phyloP scores from a whole-genome alignment of 2,329 filamentous ascomycete species.

The Clathrospora elynae region DNA sequence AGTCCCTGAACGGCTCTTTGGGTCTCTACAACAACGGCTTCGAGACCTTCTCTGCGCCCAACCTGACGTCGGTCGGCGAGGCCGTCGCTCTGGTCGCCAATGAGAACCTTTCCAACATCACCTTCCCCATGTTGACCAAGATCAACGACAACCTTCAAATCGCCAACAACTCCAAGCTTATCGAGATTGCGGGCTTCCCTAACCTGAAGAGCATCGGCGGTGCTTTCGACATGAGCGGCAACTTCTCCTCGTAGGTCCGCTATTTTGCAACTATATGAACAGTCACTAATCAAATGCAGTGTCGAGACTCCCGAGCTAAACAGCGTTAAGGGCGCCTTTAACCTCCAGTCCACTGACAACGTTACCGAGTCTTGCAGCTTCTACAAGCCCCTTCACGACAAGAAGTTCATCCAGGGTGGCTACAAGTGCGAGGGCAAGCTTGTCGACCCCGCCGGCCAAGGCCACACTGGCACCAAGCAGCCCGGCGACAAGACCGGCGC shows the following conservation, averaged over 20 bases:
- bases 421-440: conserved; percentile 50
- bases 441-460: conserved; percentile 44
- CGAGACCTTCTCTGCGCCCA: conserved; percentile 64
- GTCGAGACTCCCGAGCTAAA: conserved; percentile 66
- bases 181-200: conserved; percentile 69
- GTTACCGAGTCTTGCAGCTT: conserved; percentile 48
- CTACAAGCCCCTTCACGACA: conserved; percentile 50
- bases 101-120: conserved; percentile 70
- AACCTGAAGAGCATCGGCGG: conserved; percentile 71
- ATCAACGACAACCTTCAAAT: conserved; percentile 82
- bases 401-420: conserved; percentile 52
- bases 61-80: conserved; percentile 69
- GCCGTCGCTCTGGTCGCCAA: conserved; percentile 64
- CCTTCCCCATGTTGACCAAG: conserved; percentile 68
- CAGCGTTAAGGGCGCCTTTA: conserved; percentile 57
- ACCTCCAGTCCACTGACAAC: conserved; percentile 54
- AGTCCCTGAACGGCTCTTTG: conserved; percentile 75
- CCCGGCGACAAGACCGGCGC: conserved; percentile 38
- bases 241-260: conserved; percentile 75
- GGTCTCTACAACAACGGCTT: conserved; percentile 84
- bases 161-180: conserved; percentile 84
- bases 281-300: conserved; percentile 56
- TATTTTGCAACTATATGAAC: background rate
- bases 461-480: conserved; percentile 44
- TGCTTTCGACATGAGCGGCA: conserved; percentile 83